phyloP scores from a whole-genome alignment of 768 basidiomycete genomes.

The Psilocybe azurescens region DNA sequence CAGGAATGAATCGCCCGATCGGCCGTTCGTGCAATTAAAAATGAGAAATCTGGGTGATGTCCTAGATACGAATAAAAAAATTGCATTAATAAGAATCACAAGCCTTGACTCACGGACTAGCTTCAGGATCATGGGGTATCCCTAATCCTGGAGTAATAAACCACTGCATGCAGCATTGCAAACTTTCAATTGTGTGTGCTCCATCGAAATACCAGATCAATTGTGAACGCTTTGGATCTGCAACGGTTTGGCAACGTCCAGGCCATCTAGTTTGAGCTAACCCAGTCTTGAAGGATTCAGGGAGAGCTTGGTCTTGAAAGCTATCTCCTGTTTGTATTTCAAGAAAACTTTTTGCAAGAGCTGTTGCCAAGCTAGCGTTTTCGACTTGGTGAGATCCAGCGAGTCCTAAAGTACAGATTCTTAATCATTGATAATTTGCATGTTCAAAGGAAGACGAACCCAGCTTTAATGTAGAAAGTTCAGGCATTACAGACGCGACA shows the following conservation, averaged over 20 bases:
- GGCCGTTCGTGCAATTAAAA: slow-evolving; percentile 95
- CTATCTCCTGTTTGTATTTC: slow-evolving; percentile 30
- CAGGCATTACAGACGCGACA: slow-evolving; percentile 58
- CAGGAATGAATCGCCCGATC: slow-evolving; percentile 80
- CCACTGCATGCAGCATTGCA: slow-evolving; percentile 89
- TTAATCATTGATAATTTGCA: slow-evolving; percentile 6
- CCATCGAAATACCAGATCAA: slow-evolving; percentile 94
- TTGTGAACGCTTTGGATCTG: slow-evolving; percentile 55
- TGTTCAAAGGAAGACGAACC: slow-evolving; percentile 45
- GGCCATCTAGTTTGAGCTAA: slow-evolving; percentile 85
- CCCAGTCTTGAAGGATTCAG: slow-evolving; percentile 61
- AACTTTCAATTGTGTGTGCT: slow-evolving; percentile 92
- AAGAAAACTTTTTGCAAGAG: slow-evolving; percentile 73
- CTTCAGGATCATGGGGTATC: slow-evolving; percentile 33
- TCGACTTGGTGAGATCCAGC: slow-evolving; percentile 85
- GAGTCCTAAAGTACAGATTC: slow-evolving; percentile 57
- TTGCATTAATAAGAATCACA: neutral
- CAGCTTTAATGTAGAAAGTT: slow-evolving; percentile 59
- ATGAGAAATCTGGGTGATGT: slow-evolving; percentile 65
- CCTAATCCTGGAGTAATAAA: slow-evolving; percentile 69
- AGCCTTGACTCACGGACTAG: slow-evolving; percentile 3
- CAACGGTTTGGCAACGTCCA: slow-evolving; percentile 88
- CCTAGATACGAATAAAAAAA: slow-evolving; percentile 22
- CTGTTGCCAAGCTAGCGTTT: slow-evolving; percentile 88
- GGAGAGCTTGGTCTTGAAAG: slow-evolving; percentile 41